Percentiles rank a stretch among this genome's conserved stretches.
Conservation (phyloP, 2,329 filamentous ascomycete genomes). For the Davidsoniella australis region DNA sequence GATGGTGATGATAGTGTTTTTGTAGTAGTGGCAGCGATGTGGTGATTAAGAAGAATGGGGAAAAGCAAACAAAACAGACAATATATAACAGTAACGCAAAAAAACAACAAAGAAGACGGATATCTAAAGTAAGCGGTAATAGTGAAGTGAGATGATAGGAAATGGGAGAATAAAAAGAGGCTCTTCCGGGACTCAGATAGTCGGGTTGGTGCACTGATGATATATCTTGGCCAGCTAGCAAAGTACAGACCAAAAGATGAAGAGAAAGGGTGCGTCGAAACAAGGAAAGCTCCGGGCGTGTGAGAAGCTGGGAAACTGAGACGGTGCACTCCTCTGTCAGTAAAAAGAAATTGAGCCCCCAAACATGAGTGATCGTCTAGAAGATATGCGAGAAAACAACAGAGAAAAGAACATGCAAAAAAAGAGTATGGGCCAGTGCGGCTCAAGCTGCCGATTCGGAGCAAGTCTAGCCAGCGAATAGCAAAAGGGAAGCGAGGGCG, state of each 20-base stretch:
- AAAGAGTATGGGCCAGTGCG: background rate
- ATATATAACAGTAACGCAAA: constrained; percentile 1
- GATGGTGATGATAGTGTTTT: background rate
- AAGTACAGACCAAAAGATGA: background rate
- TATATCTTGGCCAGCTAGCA: too few species aligned
- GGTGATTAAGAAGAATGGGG: background rate
- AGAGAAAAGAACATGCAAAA: background rate
- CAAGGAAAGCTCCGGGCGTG: constrained; percentile 1
- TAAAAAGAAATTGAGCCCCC: background rate
- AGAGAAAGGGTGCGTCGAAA: constrained; percentile 5
- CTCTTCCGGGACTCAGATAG: background rate
- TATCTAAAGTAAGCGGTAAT: background rate
- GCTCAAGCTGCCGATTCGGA: too few species aligned
- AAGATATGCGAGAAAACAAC: background rate
- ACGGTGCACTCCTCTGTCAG: constrained; percentile 1
- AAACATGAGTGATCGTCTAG: too few species aligned
- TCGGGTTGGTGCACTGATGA: background rate
- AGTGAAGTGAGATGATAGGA: background rate
- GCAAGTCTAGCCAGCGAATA: too few species aligned
- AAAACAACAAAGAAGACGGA: background rate
- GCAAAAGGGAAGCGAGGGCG: background rate
- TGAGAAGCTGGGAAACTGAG: constrained; percentile 4
- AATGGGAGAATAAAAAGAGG: background rate
- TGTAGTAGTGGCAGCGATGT: background rate
- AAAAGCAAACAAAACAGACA: background rate